These are phyloP conservation scores for Dichomitus squalens DNA, from an alignment of 1,284 basidiomycete species.

Conservation along the genomic window DNA sequence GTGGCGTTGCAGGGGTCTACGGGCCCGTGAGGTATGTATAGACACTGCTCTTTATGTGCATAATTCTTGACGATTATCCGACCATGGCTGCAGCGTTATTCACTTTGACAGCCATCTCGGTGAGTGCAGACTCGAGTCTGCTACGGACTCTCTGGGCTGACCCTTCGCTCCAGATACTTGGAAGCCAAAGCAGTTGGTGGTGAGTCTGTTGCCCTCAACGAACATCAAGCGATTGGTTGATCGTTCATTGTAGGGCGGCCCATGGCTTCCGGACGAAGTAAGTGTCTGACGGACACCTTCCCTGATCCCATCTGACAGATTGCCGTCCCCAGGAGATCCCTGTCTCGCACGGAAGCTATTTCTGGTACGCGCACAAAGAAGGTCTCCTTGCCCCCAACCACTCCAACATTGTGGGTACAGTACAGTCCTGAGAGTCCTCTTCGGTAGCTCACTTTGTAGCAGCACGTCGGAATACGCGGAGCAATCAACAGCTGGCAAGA, in stretches of 20 bases:
- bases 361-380: conserved; percentile 43
- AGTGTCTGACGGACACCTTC: background rate
- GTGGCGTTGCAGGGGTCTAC: conserved; percentile 39
- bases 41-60: background rate
- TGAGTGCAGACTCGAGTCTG: conserved; percentile 10
- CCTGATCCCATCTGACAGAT: background rate
- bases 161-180: conserved; percentile 31
- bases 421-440: background rate
- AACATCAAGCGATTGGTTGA: too few relatives aligned
- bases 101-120: conserved; percentile 45
- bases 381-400: conserved; percentile 41
- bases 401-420: conserved; percentile 38
- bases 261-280: conserved; percentile 36
- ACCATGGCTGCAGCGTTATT: conserved; percentile 31
- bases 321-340: conserved; percentile 28
- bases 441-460: background rate
- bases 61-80: background rate
- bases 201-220: background rate
- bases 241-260: conserved; percentile 18
- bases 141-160: background rate
- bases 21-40: conserved; percentile 37
- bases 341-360: conserved; percentile 42
- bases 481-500: conserved; percentile 35
- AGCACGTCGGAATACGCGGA: conserved; percentile 39
- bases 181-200: conserved; percentile 29